Evolutionary conservation across 257 asterid species (phyloP).

Genomic region (Dorcoceras hygrometricum): DNA sequence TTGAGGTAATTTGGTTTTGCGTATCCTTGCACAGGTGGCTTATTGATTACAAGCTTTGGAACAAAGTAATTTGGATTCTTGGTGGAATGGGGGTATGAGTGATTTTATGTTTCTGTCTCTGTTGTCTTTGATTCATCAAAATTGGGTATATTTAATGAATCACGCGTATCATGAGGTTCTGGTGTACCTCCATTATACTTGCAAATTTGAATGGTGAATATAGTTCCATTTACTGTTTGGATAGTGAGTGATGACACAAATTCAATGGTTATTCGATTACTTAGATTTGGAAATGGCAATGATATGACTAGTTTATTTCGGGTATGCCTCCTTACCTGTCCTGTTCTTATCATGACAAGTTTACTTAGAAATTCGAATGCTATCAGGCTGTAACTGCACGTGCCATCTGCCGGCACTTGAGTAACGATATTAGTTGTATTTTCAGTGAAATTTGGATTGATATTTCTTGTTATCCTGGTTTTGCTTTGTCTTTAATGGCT

Average conservation of each 20-base stretch:
- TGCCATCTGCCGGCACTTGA: not conserved
- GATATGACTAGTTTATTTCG: not conserved
- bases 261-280: not conserved
- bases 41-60: not conserved
- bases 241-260: not conserved
- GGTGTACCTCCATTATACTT: too few species aligned
- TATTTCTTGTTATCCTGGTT: too few species aligned
- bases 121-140: not conserved
- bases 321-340: not conserved
- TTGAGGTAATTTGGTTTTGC: slow-evolving; percentile 32
- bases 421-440: not conserved
- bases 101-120: not conserved
- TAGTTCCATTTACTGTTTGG: not conserved
- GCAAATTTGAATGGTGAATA: too few species aligned
- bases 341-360: not conserved
- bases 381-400: not conserved
- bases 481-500: too few species aligned
- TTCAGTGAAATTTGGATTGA: too few species aligned
- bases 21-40: slow-evolving; percentile 11
- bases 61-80: not conserved
- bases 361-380: not conserved
- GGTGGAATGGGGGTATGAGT: too few species aligned
- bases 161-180: too few species aligned
- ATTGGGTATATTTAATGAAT: not conserved
- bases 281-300: not conserved